Conservation (phyloP, 768 basidiomycete species). For the Tricholoma furcatifolium region DNA sequence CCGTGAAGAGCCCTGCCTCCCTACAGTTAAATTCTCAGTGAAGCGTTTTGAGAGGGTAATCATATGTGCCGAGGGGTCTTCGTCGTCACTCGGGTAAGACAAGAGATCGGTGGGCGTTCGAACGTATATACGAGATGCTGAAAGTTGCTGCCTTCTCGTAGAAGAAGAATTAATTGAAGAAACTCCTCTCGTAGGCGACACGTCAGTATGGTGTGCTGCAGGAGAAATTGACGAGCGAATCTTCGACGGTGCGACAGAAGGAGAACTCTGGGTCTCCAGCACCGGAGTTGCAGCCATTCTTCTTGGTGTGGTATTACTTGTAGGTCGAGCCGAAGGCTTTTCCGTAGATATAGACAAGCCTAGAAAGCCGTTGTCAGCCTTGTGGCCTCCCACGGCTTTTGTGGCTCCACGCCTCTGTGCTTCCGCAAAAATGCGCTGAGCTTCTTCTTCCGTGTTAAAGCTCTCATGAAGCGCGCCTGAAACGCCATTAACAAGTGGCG, state of each 20-base stretch:
- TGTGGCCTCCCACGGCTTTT: conserved; percentile 21
- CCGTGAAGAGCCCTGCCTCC: not conserved
- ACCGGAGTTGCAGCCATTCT: conserved; percentile 10
- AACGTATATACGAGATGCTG: conserved; percentile 19
- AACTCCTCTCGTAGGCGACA: conserved; percentile 14
- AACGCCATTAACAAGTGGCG: conserved; percentile 40
- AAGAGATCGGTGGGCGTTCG: conserved; percentile 26
- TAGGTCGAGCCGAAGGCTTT: not conserved
- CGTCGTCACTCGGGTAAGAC: conserved; percentile 16
- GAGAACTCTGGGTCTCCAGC: conserved; percentile 5
- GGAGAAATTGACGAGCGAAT: conserved; percentile 4
- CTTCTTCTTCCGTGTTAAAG: conserved; percentile 42
- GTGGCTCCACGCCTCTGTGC: conserved; percentile 28
- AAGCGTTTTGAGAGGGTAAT: not conserved
- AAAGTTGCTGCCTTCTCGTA: conserved; percentile 4
- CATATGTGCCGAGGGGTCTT: not conserved
- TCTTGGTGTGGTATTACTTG: not conserved
- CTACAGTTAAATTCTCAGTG: not conserved
- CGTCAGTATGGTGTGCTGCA: conserved; percentile 9
- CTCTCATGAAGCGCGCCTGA: conserved; percentile 41
- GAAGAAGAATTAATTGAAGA: conserved; percentile 9
- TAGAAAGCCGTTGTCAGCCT: not conserved
- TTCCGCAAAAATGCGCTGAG: conserved; percentile 28
- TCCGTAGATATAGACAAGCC: not conserved
- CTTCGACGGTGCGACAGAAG: not conserved